Conservation (phyloP, 2,329 filamentous ascomycete genomes). For the Boeremia lycopersici region DNA sequence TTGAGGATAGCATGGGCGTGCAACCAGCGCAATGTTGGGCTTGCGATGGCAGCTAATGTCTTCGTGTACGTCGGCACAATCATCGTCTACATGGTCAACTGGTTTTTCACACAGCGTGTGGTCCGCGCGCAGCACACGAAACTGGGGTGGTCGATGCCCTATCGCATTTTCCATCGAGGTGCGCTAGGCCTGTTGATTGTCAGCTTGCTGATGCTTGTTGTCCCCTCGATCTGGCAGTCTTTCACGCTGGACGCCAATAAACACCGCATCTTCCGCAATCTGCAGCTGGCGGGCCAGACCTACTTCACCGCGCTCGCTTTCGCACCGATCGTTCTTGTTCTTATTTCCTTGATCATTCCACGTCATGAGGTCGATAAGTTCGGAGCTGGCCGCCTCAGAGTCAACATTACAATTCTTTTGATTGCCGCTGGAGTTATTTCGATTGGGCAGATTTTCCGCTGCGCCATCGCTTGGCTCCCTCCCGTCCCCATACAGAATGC, state of each 20-base stretch:
- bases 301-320: conserved; percentile 71
- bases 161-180: conserved; percentile 55
- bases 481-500: conserved; percentile 52
- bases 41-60: conserved; percentile 67
- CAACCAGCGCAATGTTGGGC: conserved; percentile 48
- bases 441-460: conserved; percentile 73
- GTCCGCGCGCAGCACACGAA: conserved; percentile 73
- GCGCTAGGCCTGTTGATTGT: conserved; percentile 62
- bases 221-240: conserved; percentile 66
- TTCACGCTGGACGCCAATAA: conserved; percentile 66
- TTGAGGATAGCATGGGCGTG: conserved; percentile 48
- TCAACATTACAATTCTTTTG: conserved; percentile 71
- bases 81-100: conserved; percentile 78
- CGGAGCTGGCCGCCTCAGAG: conserved; percentile 69
- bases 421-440: conserved; percentile 64
- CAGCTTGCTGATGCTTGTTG: conserved; percentile 70
- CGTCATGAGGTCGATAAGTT: conserved; percentile 61
- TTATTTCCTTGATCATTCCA: conserved; percentile 55
- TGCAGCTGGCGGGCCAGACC: conserved; percentile 69
- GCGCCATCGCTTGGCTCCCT: conserved; percentile 62
- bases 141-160: conserved; percentile 69
- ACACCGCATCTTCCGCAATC: conserved; percentile 61
- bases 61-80: conserved; percentile 77
- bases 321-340: conserved; percentile 65
- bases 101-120: conserved; percentile 78